These are phyloP conservation scores for Petasospora rhodanensis DNA, from an alignment of 1,139 yeast species.

Conservation along the genomic window DNA sequence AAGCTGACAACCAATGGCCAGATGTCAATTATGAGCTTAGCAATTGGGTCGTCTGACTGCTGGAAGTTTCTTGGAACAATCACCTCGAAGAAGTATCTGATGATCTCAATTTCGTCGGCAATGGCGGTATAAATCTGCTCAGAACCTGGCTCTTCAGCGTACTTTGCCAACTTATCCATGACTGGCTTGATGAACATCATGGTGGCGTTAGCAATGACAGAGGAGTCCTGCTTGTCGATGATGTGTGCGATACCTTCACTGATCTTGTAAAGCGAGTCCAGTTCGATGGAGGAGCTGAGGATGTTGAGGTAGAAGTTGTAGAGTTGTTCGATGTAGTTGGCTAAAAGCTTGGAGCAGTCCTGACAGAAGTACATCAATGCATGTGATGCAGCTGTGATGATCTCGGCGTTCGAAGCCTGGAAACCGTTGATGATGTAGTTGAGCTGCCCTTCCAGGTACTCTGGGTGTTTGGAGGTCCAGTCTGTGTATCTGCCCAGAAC, in stretches of 20 bases:
- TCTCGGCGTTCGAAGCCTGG: constrained; percentile 43
- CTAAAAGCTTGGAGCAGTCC: constrained; percentile 72
- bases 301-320: constrained; percentile 71
- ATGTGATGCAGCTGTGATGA: constrained; percentile 83
- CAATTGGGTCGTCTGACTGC: constrained; percentile 46
- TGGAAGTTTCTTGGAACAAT: constrained; percentile 40
- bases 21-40: constrained; percentile 50
- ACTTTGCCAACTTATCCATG: constrained; percentile 40
- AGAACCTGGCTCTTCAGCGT: constrained; percentile 26
- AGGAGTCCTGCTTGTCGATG: constrained; percentile 50
- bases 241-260: constrained; percentile 91
- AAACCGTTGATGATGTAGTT: constrained; percentile 83
- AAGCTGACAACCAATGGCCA: constrained; percentile 56
- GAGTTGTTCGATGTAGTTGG: constrained; percentile 70
- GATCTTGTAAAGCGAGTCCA: constrained; percentile 69
- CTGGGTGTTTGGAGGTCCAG: constrained; percentile 89
- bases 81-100: constrained; percentile 66
- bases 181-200: constrained; percentile 69
- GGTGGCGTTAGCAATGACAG: constrained; percentile 40
- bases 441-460: constrained; percentile 75
- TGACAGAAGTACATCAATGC: constrained; percentile 93
- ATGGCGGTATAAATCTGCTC: constrained; percentile 42
- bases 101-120: constrained; percentile 73
- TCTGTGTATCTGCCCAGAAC: constrained; percentile 92
- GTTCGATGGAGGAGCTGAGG: constrained; percentile 45